These are phyloP conservation scores for Penicillium longicatenatum DNA, from an alignment of 495 filamentous ascomycete species.

Conservation along the genomic window DNA sequence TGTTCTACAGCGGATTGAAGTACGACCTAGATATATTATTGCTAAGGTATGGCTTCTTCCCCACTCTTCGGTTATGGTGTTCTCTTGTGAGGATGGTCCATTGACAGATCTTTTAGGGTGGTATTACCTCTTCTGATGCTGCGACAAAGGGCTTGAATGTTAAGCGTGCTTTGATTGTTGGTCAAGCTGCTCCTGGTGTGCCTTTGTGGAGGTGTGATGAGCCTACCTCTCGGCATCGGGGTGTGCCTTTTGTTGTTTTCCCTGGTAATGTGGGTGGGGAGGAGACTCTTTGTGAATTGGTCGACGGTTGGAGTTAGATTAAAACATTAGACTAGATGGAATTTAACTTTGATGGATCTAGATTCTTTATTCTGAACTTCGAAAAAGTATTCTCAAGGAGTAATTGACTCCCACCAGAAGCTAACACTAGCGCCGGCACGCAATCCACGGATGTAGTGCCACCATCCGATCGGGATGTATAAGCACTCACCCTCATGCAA, in stretches of 20 bases:
- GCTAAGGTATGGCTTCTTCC: constrained; percentile 41
- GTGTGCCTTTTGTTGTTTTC: constrained; percentile 56
- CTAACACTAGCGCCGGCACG: constrained; percentile 91
- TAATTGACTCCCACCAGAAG: constrained; percentile 78
- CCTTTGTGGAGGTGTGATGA: constrained; percentile 59
- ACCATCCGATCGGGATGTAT: constrained; percentile 95
- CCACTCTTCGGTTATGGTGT: neutral
- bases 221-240: constrained; percentile 43
- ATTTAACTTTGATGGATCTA: neutral
- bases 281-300: constrained; percentile 43
- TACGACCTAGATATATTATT: constrained; percentile 54
- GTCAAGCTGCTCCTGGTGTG: constrained; percentile 56
- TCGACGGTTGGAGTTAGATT: constrained; percentile 37
- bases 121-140: constrained; percentile 56
- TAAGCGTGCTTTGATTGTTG: constrained; percentile 53
- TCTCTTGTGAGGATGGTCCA: neutral
- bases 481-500: constrained; percentile 79
- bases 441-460: constrained; percentile 93
- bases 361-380: too few relatives aligned
- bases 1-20: constrained; percentile 42
- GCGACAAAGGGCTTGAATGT: constrained; percentile 55
- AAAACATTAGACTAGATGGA: neutral
- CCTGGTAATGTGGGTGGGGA: constrained; percentile 60
- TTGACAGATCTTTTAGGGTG: constrained; percentile 32
- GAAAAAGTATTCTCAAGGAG: too few relatives aligned